Evolutionary conservation across 1,284 basidiomycete genomes (phyloP), one percentile per base, ranked within the genome.

Genomic region (Apiotrichum veenhuisii): DNA sequence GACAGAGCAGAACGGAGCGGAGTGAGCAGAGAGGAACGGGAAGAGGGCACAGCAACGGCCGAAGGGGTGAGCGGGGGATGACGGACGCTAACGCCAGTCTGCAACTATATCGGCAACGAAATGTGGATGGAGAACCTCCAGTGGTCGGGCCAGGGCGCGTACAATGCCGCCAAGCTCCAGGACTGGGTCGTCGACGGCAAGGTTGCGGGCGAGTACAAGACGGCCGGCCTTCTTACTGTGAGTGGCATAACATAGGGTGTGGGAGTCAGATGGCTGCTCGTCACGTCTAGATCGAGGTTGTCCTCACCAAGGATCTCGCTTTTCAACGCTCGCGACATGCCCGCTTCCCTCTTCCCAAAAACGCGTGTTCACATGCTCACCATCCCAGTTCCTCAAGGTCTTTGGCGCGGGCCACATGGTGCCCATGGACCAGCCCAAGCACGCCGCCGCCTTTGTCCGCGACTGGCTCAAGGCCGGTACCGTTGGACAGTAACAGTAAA

Each of bases 31-130:
- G n/a, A n/a, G n/a, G n/a, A n/a, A n/a, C n/a, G n/a, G n/a, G n/a
- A n/a, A n/a, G n/a, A n/a, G n/a, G n/a, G n/a, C n/a, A n/a, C n/a
- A n/a, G n/a, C n/a, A n/a, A n/a, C n/a, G n/a, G n/a, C n/a, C n/a
- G n/a, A n/a, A n/a, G n/a, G n/a, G n/a, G n/a, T n/a, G n/a, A n/a
- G n/a, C n/a, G n/a, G n/a, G n/a, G n/a, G n/a, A n/a, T n/a, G n/a
- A n/a, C n/a, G n/a, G n/a, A n/a, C n/a, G n/a, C n/a, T n/a, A n/a
- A n/a, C n/a, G n/a, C n/a, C 38, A 61, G 54, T 87, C 68, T 89
- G 87, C 73, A 89, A 89, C 70, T 82, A 74, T 54, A 67, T 88
- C 18, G 86, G 84, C 2, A 88, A 88, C 65, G 83, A 86, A 64
- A 74, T 80, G 12, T 87, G 85, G 85, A 83, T 84, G 27, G 72